phyloP scores from a whole-genome alignment of 345 rosid genomes.

The Microcos paniculata region DNA sequence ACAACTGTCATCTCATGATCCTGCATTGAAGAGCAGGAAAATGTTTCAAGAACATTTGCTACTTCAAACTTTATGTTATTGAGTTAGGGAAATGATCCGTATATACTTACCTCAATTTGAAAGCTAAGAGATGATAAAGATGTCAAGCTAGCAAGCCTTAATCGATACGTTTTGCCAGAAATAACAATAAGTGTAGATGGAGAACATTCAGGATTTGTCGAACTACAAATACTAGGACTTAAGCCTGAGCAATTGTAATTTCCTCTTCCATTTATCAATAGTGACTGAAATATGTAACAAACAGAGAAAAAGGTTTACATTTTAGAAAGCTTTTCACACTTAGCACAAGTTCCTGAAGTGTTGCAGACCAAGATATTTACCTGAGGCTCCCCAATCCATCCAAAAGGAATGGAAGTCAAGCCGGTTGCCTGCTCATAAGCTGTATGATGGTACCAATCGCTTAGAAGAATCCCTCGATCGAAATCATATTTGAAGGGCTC shows the following conservation, averaged over 20 bases:
- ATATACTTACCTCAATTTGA: slow-evolving; percentile 74
- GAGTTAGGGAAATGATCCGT: neutral
- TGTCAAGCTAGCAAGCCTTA: slow-evolving; percentile 57
- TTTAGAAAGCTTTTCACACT: neutral
- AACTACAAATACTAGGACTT: slow-evolving; percentile 33
- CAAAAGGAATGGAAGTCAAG: slow-evolving; percentile 51
- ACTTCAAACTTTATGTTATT: neutral
- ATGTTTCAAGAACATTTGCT: neutral
- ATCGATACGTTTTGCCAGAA: slow-evolving; percentile 61
- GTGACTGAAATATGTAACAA: slow-evolving; percentile 44
- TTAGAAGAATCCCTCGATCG: slow-evolving; percentile 58
- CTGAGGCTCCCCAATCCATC: slow-evolving; percentile 82
- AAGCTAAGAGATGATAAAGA: slow-evolving; percentile 69
- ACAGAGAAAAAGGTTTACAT: neutral
- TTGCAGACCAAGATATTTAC: slow-evolving; percentile 23
- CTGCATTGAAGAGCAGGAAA: slow-evolving; percentile 9
- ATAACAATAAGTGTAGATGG: slow-evolving; percentile 41
- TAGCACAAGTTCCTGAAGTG: neutral
- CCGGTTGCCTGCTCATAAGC: slow-evolving; percentile 57
- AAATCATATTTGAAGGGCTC: slow-evolving; percentile 66
- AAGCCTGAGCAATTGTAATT: slow-evolving; percentile 47
- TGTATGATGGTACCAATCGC: slow-evolving; percentile 70
- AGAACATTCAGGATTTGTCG: slow-evolving; percentile 47
- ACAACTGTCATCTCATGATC: slow-evolving; percentile 83
- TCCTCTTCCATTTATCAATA: slow-evolving; percentile 72